Conservation (phyloP, 257 asterid species). For the Mentha longifolia region DNA sequence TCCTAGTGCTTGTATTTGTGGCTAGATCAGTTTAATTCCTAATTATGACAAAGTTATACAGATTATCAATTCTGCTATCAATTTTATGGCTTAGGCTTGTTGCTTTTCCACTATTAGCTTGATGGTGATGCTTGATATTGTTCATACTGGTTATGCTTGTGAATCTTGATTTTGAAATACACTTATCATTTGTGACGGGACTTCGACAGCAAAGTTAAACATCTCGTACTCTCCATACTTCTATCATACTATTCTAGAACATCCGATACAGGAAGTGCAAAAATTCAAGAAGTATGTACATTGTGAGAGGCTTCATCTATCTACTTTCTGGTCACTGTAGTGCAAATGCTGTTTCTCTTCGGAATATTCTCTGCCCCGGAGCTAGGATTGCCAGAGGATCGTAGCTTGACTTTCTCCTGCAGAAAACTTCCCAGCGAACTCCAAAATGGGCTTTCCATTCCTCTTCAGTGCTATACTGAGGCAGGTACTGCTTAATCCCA, state of each 20-base stretch:
- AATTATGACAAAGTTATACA: background rate
- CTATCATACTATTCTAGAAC: conserved; percentile 22
- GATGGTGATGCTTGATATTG: background rate
- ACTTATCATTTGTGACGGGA: conserved; percentile 12
- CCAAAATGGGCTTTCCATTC: conserved; percentile 96
- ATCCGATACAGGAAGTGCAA: conserved; percentile 26
- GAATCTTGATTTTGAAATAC: conserved; percentile 12
- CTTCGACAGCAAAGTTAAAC: background rate
- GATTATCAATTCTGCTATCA: conserved; percentile 12
- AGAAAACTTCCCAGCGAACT: conserved; percentile 68
- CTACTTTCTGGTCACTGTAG: conserved; percentile 34
- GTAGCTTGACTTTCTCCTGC: conserved; percentile 62
- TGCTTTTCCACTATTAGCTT: conserved; percentile 18
- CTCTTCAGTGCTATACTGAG: conserved; percentile 66
- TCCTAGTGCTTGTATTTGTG: conserved; percentile 32
- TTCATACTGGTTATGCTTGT: conserved; percentile 7
- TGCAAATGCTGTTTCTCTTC: conserved; percentile 45
- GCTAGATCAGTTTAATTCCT: background rate
- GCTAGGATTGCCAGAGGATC: conserved; percentile 92
- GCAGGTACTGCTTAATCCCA: conserved; percentile 84
- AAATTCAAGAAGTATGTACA: conserved; percentile 32
- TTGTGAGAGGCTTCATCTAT: conserved; percentile 23
- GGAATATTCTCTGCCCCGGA: conserved; percentile 89
- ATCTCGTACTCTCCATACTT: conserved; percentile 9
- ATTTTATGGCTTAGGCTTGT: background rate